phyloP scores from a whole-genome alignment of 768 basidiomycete genomes.

The Rhodotorula sphaerocarpa region DNA sequence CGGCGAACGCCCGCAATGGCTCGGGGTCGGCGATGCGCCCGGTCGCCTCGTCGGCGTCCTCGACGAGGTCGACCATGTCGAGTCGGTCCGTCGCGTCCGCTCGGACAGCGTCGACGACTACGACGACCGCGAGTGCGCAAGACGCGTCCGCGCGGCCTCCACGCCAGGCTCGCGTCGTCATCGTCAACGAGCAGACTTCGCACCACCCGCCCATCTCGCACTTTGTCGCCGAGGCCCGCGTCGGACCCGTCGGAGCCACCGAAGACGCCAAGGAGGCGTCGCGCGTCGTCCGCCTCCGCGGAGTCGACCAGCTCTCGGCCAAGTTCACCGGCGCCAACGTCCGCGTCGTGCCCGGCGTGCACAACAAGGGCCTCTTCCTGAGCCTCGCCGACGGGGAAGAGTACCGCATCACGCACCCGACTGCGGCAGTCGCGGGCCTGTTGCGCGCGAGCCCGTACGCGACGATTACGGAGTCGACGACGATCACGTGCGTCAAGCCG shows the following conservation, averaged over 20 bases:
- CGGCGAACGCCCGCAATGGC: constrained; percentile 56
- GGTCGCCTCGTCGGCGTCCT: constrained; percentile 5
- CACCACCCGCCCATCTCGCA: constrained; percentile 94
- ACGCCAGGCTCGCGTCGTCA: constrained; percentile 39
- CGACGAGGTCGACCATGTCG: neutral
- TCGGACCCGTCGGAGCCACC: neutral
- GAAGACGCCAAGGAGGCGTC: neutral
- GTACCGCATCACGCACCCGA: constrained; percentile 80
- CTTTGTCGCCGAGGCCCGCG: constrained; percentile 47
- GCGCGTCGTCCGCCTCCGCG: constrained; percentile 46
- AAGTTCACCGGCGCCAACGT: constrained; percentile 50
- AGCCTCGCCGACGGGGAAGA: constrained; percentile 62
- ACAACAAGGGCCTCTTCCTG: constrained; percentile 83
- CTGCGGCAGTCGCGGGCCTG: constrained; percentile 83
- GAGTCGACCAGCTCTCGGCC: constrained; percentile 83
- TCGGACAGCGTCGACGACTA: constrained; percentile 40
- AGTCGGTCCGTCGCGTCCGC: constrained; percentile 8
- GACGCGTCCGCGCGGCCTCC: constrained; percentile 44
- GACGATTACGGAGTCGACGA: constrained; percentile 57
- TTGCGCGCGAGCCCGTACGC: constrained; percentile 85
- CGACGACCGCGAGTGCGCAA: constrained; percentile 29
- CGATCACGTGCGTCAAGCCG: constrained; percentile 11
- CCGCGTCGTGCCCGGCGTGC: constrained; percentile 69
- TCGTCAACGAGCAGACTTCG: constrained; percentile 52
- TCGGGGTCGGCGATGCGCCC: neutral